Conservation (phyloP, 2,329 filamentous ascomycete species). For the Cytospora piceae region DNA sequence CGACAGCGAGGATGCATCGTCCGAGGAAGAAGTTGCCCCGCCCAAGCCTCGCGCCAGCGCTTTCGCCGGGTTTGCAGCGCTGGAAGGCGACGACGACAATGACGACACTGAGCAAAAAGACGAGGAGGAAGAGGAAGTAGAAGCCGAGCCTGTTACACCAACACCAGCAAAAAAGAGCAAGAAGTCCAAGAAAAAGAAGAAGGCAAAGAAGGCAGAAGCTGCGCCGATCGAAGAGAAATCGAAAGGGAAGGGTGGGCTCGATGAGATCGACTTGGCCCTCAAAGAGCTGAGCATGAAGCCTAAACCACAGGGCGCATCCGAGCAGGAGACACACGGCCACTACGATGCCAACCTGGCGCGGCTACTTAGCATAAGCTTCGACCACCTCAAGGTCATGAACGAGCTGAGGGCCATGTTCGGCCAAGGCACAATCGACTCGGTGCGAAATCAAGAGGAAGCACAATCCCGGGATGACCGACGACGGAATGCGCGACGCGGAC, state of each 20-base stretch:
- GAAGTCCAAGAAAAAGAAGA: slow-evolving; percentile 43
- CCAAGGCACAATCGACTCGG: slow-evolving; percentile 60
- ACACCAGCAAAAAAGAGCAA: slow-evolving; percentile 43
- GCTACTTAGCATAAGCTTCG: slow-evolving; percentile 58
- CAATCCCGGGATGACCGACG: slow-evolving; percentile 43
- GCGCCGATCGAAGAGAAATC: slow-evolving; percentile 21
- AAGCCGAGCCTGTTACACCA: slow-evolving; percentile 33
- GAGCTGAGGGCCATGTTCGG: slow-evolving; percentile 77
- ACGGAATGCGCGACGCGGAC: slow-evolving; percentile 43
- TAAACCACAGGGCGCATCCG: slow-evolving; percentile 28
- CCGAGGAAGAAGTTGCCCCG: slow-evolving; percentile 39
- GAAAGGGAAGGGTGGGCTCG: slow-evolving; percentile 40
- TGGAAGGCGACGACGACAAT: slow-evolving; percentile 49
- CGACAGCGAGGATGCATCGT: slow-evolving; percentile 31
- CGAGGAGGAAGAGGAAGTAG: slow-evolving; percentile 19
- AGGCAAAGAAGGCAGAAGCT: slow-evolving; percentile 45
- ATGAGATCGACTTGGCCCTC: slow-evolving; percentile 62
- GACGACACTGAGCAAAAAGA: slow-evolving; percentile 33
- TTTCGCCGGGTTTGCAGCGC: slow-evolving; percentile 55
- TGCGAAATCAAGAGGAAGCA: slow-evolving; percentile 52
- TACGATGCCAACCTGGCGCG: slow-evolving; percentile 35
- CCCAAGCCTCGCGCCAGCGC: slow-evolving; percentile 49
- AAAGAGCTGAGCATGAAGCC: slow-evolving; percentile 50
- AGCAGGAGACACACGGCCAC: not conserved
- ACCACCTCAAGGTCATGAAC: slow-evolving; percentile 81